A percentile compares a stretch with the other conserved stretches of the same genome.
phyloP scores from a whole-genome alignment of 305 asterid species.

The Andrographis paniculata region DNA sequence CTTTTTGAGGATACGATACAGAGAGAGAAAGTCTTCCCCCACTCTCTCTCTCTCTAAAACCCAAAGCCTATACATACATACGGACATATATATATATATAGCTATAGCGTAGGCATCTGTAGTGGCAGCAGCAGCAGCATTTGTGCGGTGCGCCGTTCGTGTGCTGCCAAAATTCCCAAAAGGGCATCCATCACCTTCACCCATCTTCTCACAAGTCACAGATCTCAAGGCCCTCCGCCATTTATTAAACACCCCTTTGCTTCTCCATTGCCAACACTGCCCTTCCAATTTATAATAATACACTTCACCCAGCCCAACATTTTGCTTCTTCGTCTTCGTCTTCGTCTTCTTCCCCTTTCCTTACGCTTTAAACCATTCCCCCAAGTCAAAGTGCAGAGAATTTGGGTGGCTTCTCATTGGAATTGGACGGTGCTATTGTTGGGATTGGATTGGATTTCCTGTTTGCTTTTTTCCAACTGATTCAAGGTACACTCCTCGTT shows the following conservation, averaged over 20 bases:
- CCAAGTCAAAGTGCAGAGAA: conserved; percentile 35
- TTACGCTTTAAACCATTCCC: conserved; percentile 25
- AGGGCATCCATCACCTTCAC: too few species aligned
- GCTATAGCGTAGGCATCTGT: conserved; percentile 20
- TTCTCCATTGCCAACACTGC: conserved; percentile 4
- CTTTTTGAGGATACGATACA: conserved; percentile 18
- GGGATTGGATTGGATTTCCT: conserved; percentile 45
- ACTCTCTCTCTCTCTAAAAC: neutral
- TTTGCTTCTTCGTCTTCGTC: neutral
- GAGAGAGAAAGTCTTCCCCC: conserved; percentile 13
- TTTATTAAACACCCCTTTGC: conserved; percentile 8
- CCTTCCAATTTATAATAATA: neutral
- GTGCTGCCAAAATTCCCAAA: conserved; percentile 37
- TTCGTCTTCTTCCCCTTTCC: conserved; percentile 25
- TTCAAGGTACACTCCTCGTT: conserved; percentile 23
- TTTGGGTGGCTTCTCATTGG: conserved; percentile 14
- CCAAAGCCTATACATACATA: neutral
- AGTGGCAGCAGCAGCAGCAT: conserved; percentile 23
- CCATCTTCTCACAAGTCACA: conserved; percentile 26
- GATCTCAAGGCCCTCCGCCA: conserved; percentile 36
- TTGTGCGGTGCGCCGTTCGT: conserved; percentile 48
- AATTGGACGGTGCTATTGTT: conserved; percentile 52
- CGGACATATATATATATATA: neutral
- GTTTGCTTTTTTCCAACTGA: conserved; percentile 28
- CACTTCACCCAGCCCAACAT: neutral